Base-by-base conservation (phyloP, 1,284 basidiomycete species). In the Cutaneotrichosporon cyanovorans region DNA sequence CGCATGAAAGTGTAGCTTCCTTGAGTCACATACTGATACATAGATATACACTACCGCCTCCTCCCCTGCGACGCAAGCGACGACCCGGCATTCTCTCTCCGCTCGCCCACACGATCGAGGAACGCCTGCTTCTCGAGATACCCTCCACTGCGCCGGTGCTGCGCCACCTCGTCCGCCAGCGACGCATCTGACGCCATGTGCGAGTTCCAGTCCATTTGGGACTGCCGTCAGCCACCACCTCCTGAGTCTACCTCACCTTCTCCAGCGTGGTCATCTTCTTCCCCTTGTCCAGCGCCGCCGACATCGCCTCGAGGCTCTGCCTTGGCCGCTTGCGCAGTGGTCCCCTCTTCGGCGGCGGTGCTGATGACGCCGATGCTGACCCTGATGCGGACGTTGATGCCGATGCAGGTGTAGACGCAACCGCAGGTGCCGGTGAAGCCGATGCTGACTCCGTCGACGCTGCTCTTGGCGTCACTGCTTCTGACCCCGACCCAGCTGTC, bases 51-150 rank as follows among this genome's bases (percentile, higher is more conserved):
- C 25, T 28, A 28, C 25, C 25, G 7, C 25, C 25, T 28, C 1
- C 73, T 91, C 28, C 74, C 75, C 18, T 81, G 82, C 2, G 70
- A 71, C 20, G 68, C 80, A 0, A 69, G 77, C 32, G 70, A 77
- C 22, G 77, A 75, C 9, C 89, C 87, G 63, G 66, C 75, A 19
- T 86, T 82, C 2, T 81, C 77, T 5, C 25, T 69, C 12, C 69
- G 45, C 43, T 69, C 66, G 8, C 57, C 63, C 2, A 72, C 67
- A 8, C 69, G 50, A 22, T 67, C 66, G 14, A 72, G 48, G 52
- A 72, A 69, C 39, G 65, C 63, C 37, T 58, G 59, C 42, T 69
- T 69, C 37, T 66, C 65, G 9, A 72, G 50, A 45, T 57, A 69
- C 4, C 69, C 68, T 2, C 68, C 68, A 8, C 51, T 49, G 25